Evolutionary conservation across 2,329 filamentous ascomycete genomes (phyloP).

Genomic region (Fusarium brachygibbosum): DNA sequence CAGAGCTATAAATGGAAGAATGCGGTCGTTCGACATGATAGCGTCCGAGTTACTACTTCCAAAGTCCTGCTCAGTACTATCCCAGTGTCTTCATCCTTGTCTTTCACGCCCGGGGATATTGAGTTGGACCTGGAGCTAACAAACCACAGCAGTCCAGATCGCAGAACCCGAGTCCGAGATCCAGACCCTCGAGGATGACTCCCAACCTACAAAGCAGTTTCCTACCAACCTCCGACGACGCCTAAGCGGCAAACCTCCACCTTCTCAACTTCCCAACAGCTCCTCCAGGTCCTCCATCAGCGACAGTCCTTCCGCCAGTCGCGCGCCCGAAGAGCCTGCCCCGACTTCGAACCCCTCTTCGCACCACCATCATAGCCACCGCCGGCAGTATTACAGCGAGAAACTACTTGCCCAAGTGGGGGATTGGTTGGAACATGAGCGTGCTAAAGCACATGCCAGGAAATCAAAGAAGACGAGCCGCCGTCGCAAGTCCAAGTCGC

Average conservation of each 20-base stretch:
- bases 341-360: conserved; percentile 38
- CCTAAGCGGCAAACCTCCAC: conserved; percentile 52
- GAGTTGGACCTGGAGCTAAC: conserved; percentile 39
- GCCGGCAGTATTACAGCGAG: conserved; percentile 61
- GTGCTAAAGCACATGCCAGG: conserved; percentile 69
- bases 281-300: conserved; percentile 63
- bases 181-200: conserved; percentile 52
- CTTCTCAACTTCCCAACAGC: conserved; percentile 50
- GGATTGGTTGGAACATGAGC: conserved; percentile 88
- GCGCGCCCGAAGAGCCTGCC: conserved; percentile 49
- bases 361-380: conserved; percentile 50
- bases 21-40: background rate
- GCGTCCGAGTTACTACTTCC: background rate
- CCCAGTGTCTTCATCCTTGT: conserved; percentile 4
- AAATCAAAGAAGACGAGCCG: conserved; percentile 56
- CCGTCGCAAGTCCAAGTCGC: conserved; percentile 59
- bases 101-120: background rate
- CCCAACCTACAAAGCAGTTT: conserved; percentile 50
- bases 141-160: conserved; percentile 66
- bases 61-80: conserved; percentile 11
- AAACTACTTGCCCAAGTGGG: conserved; percentile 79
- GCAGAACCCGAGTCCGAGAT: conserved; percentile 62
- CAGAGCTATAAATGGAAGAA: background rate
- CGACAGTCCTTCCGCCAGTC: conserved; percentile 50
- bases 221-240: conserved; percentile 53